Evolutionary conservation across 2,329 filamentous ascomycete genomes (phyloP).

Genomic region (Fusarium sp.): DNA sequence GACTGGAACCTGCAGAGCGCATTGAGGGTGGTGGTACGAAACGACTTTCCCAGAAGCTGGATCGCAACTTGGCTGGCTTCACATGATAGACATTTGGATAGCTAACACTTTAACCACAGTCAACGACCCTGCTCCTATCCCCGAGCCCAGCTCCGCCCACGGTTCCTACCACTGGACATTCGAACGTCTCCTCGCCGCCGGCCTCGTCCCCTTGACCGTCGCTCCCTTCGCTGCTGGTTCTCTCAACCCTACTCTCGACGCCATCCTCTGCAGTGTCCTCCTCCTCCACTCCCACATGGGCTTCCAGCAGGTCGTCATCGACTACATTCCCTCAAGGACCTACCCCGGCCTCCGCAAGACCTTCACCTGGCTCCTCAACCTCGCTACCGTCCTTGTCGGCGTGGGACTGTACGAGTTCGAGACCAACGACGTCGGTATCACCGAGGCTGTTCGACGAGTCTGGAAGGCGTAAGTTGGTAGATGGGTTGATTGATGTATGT

Average conservation of each 20-base stretch:
- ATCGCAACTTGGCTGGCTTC: conserved; percentile 22
- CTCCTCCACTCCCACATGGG: conserved; percentile 96
- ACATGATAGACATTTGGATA: conserved; percentile 33
- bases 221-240: conserved; percentile 93
- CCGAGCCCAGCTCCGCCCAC: conserved; percentile 77
- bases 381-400: conserved; percentile 81
- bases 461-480: conserved; percentile 77
- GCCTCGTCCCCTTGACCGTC: conserved; percentile 86
- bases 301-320: conserved; percentile 89
- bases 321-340: conserved; percentile 84
- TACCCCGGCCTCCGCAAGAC: conserved; percentile 74
- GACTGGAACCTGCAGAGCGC: conserved; percentile 67
- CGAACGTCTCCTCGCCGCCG: conserved; percentile 84
- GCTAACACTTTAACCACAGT: conserved; percentile 59
- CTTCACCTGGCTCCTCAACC: conserved; percentile 83
- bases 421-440: conserved; percentile 96
- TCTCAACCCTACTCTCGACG: conserved; percentile 89
- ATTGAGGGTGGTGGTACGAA: conserved; percentile 78
- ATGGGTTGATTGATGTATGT: conserved; percentile 3
- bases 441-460: conserved; percentile 86
- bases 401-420: conserved; percentile 97
- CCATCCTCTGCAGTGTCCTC: conserved; percentile 82
- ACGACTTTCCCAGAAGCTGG: conserved; percentile 13
- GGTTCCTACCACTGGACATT: conserved; percentile 99
- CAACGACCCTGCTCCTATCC: conserved; percentile 86